These are phyloP conservation scores for Agaricus sinodeliciosus DNA, from an alignment of 768 basidiomycete genomes.

Conservation along the genomic window DNA sequence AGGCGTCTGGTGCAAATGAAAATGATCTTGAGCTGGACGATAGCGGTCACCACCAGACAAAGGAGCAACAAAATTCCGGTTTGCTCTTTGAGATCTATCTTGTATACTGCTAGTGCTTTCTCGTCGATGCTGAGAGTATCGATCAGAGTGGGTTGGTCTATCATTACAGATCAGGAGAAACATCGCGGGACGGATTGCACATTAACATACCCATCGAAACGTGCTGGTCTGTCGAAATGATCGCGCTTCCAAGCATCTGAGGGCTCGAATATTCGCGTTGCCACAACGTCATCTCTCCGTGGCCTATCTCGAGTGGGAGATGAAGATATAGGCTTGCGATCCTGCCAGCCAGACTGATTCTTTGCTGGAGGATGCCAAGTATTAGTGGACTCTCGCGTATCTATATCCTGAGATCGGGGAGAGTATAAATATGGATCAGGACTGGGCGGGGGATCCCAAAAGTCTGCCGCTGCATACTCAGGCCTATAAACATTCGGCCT, in stretches of 20 bases:
- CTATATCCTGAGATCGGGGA: constrained; percentile 31
- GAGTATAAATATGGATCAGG: constrained; percentile 40
- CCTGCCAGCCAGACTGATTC: constrained; percentile 27
- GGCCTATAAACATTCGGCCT: constrained; percentile 31
- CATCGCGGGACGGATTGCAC: background rate
- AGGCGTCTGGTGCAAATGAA: constrained; percentile 29
- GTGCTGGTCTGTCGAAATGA: constrained; percentile 36
- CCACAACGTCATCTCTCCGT: constrained; percentile 26
- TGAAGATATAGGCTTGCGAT: constrained; percentile 33
- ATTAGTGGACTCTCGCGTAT: constrained; percentile 40
- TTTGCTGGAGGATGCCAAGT: constrained; percentile 32
- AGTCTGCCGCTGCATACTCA: constrained; percentile 19
- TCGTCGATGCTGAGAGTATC: constrained; percentile 27
- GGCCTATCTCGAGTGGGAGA: constrained; percentile 29
- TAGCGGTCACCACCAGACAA: constrained; percentile 38
- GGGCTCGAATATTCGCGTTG: constrained; percentile 61
- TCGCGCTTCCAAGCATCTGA: constrained; percentile 65
- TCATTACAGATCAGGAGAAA: constrained; percentile 5
- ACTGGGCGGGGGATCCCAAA: constrained; percentile 43
- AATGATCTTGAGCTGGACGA: constrained; percentile 31
- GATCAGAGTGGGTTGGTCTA: constrained; percentile 23
- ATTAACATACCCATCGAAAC: constrained; percentile 33
- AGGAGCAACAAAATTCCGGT: constrained; percentile 23
- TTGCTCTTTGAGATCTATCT: constrained; percentile 23
- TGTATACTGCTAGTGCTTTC: constrained; percentile 28